Base-by-base conservation (phyloP, 495 filamentous ascomycete genomes). In the Neurospora sp. region DNA sequence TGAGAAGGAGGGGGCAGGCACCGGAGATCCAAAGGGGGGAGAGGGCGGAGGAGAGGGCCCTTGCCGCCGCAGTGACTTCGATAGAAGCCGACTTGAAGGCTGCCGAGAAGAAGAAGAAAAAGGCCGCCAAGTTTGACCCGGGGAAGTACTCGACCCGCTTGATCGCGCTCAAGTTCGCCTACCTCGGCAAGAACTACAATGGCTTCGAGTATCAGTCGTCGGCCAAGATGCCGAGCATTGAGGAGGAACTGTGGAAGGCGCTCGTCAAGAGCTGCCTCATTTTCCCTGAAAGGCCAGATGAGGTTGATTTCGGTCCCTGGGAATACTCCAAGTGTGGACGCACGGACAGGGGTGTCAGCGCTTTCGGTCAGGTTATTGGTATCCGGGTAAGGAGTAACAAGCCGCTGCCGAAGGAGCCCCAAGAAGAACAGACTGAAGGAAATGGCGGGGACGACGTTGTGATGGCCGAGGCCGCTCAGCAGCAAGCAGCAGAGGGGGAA, bases 301-400 rank as follows among this genome's bases (percentile, higher is more conserved):
- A 85, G 62, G 80, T 88, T 44, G 90, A 92, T 78, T 97, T 93
- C 87, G 88, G 92, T 40, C 90, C 90, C 0, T 92, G 87, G 78
- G 91, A 96, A 69, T 99, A 98, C 81, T 92, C 92, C 1, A 99
- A 98, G 80, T 97, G 95, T 77, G 96, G 96, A 2, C 85, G 96
- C 71, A 99, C 96, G 18, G 96, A 99, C 79, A 87, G 88, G 72
- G 96, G 96, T 31, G 96, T 99, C 39, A 97, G 93, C 83, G 94
- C 96, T 7, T 99, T 98, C 85, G 96, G 96, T 5, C 96, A 99
- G 83, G 96, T 99, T 71, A 89, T 98, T 80, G 90, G 88, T 7
- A 81, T 98, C 46, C 84, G 91, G 69, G 89, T 99, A 31, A 88
- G 96, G 77, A 97, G 93, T 82, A 90, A 90, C 71, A 83, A 89